Evolutionary conservation across 2,329 filamentous ascomycete genomes (phyloP), one percentile per base, ranked within the genome.

Genomic region (Fusarium pseudograminearum): DNA sequence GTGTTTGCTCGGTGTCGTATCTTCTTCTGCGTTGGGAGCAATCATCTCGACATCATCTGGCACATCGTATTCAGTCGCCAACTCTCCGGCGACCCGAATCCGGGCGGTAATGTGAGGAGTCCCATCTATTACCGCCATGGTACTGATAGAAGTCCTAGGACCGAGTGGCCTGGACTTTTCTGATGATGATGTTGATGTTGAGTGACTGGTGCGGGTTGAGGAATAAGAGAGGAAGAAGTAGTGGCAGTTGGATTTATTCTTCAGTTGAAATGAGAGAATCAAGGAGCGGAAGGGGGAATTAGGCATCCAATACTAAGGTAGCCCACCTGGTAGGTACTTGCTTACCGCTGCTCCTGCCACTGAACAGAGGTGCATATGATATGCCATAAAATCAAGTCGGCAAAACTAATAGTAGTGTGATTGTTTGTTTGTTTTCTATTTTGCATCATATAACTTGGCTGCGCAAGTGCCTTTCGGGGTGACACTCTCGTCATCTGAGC

Each of bases 51-150:
- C 22, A 4, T 40, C 34, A 6, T 65, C 48, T 7, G 46, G 44
- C 5, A 46, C 20, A 4, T 67, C 46, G 28, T 77, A 72, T 36
- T 77, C 75, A 3, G 57, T 66, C 4, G 73, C 73, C 3, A 65
- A 38, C 45, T 72, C 51, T 1, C 70, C 69, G 0, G 62, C 67
- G 26, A 77, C 53, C 20, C 47, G 38, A 16, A 77, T 48, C 7
- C 31, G 41, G 18, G 72, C 69, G 5, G 58, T 53, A 11, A 77
- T 4, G 10, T 63, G 65, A 5, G 72, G 67, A 15, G 74, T 6
- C 5, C 7, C 38, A 11, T 52, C 46, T 7, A 75, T 28, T 4
- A 77, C 57, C 20, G 71, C 75, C 74, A 76, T 74, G 14, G 4
- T 40, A 11, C 10, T 26, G 8, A 42, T 3, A 11, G 22, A 4